Base-by-base conservation (phyloP, 305 asterid species). In the Rubia tinctorum region DNA sequence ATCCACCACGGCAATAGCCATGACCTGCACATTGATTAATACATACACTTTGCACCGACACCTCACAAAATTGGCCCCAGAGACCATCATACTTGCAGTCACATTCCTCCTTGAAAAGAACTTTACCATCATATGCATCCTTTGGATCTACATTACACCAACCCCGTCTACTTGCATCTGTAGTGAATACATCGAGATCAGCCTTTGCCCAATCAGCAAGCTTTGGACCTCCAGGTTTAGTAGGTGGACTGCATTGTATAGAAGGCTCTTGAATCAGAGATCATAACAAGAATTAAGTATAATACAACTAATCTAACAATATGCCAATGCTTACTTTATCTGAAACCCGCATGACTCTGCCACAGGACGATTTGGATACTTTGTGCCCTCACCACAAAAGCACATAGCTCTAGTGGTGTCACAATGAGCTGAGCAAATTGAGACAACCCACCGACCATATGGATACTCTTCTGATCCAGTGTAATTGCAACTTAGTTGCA, bases 21-120 rank as follows among this genome's bases (percentile, higher is more conserved):
- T 80, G 86, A 60, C 97, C 90, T 18, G 96, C 82, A 76, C 99
- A 95, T 72, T 95, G 98, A 81, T 95, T 95, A 72, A 92, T 82
- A 73, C 98, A 95, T 55, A 88, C 86, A 68, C 91, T 88, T 76
- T 73, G 79, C 51, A 90, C 97, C 7, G 96, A 89, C 45, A 79
- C 82, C 89, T 95, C 99, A 77, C 99, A 95, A 76, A 89, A 90
- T 70, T 85, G 90, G 47, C 99, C 97, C 80, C 81, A 80, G 64
- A 89, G 92, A 68, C 99, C 99, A 79, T 95, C 98, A 71, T 95
- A 95, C 84, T 95, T 95, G 88, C 99, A 95, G 78, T 95, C 97
- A 76, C 99, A 95, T 69, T 82, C 94, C 75, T 95, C 94, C 82
- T 95, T 95, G 83, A 86, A 70, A 34, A 60, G 83, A 73, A 80